Evolutionary conservation across 129 eudicot genomes (phyloP), one percentile per base, ranked within the genome.

Genomic region (Mikania micrantha): DNA sequence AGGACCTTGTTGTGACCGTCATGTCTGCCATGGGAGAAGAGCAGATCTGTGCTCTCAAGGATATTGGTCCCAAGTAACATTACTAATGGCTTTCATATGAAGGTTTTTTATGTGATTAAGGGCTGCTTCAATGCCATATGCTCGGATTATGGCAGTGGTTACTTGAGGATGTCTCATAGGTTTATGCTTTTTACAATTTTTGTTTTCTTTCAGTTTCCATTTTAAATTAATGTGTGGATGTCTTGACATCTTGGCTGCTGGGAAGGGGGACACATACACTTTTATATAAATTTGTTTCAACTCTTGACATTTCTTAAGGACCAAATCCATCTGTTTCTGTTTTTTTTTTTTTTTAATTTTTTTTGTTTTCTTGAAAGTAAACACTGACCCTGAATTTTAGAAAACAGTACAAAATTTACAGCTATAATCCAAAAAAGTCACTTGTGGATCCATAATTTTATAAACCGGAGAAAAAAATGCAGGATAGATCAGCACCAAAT

Each of bases 11-110:
- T 60, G 88, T 88, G 80, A 77, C 86, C 34, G 96, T 88, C 60
- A 85, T 88, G 95, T 88, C 95, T 50, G 86, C 95, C 60, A 88
- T 88, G 95, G 91, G 95, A 40, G 96, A 88, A 80, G 95, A 88
- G 82, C 95, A 85, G 80, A 88, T 85, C 68, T 70, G 82, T 35
- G 88, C 84, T 44, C 84, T 88, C 75, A 88, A 88, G 86, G 95
- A 88, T 76, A 82, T 85, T 72, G 90, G 95, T 31, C 84, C 86
- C 64, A 87, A 87, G 80, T 87, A 69, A 32, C 41, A 54, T 63
- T 45, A 56, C 27, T 12, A 64, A 28, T 65, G 64, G 77, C 47
- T 70, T 69, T 27, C 31, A 28, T 70, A 52, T 53, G 60, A 40
- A 20, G 64, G 2, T 47, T 60, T 60, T 45, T 29, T 29, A 27